Base-by-base conservation (phyloP, 2,329 filamentous ascomycete species). In the Lachnellula occidentalis region DNA sequence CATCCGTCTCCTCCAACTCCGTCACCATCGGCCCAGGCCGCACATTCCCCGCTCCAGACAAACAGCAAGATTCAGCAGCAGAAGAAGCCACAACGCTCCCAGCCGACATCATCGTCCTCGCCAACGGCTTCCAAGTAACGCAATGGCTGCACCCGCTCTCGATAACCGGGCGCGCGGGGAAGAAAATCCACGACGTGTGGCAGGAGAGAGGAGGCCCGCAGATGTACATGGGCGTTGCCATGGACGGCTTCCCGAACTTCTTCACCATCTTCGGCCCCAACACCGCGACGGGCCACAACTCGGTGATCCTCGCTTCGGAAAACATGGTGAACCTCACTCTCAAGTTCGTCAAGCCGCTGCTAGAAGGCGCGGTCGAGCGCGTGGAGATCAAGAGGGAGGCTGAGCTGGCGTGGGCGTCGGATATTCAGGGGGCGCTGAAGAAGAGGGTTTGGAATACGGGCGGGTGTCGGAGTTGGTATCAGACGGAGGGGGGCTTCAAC, bases 181-280 rank as follows among this genome's bases (percentile, higher is more conserved):
- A 74, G 51, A 70, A 72, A 37, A 67, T 84, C 2, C 72, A 80
- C 34, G 71, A 80, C 43, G 68, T 77, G 0, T 84, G 80, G 75
- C 72, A 77, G 3, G 72, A 77, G 51, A 72, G 77, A 51, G 80
- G 80, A 27, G 81, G 81, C 0, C 71, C 79, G 0, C 78, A 80
- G 61, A 79, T 80, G 7, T 85, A 85, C 59, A 76, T 78, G 58
- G 78, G 78, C 7, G 77, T 76, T 8, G 78, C 79, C 2, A 75
- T 83, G 70, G 77, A 82, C 57, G 76, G 76, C 0, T 81, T 81
- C 62, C 80, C 80, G 0, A 83, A 83, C 59, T 79, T 82, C 64
- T 83, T 83, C 68, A 73, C 80, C 51, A 71, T 82, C 7, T 78
- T 80, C 54, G 80, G 81, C 0, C 81, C 80, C 1, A 85, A 85